Base-by-base conservation (phyloP, 257 asterid genomes). In the Galeopsis tetrahit region DNA sequence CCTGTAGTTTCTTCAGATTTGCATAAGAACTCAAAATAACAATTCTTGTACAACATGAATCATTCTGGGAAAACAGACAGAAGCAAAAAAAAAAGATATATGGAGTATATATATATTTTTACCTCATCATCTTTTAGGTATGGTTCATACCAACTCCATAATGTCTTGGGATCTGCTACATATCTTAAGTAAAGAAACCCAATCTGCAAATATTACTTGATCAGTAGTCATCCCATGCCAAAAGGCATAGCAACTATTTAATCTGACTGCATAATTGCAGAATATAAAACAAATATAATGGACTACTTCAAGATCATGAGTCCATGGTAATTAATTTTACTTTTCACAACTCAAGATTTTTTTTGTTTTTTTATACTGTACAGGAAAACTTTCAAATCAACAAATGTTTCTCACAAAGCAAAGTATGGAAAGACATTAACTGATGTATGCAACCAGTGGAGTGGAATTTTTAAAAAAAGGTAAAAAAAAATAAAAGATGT, bases 91-190 rank as follows among this genome's bases (percentile, higher is more conserved):
- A 42, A 55, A 73, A 74, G 28, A 21, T 21, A 21, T 21, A 21
- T 21, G 28, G 28, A 21, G 28, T 21, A 21, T 21, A 21, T 21
- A 21, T 21, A 78, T 76, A 44, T 68, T 57, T 88, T 79, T 88
- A 94, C 98, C 97, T 94, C 98, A 53, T 89, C 98, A 83, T 94
- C 97, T 81, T 77, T 91, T 70, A 94, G 80, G 82, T 88, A 94
- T 70, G 96, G 96, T 78, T 91, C 96, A 40, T 84, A 94, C 98
- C 98, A 94, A 89, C 83, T 72, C 98, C 97, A 91, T 66, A 91
- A 76, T 61, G 96, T 86, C 90, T 94, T 94, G 35, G 97, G 88
- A 81, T 94, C 98, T 55, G 96, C 97, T 75, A 79, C 87, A 76
- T 94, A 94, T 76, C 98, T 82, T 58, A 94, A 79, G 79, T 94